Conservation (phyloP, 2,329 filamentous ascomycete species). For the Fusarium xyrophilum region DNA sequence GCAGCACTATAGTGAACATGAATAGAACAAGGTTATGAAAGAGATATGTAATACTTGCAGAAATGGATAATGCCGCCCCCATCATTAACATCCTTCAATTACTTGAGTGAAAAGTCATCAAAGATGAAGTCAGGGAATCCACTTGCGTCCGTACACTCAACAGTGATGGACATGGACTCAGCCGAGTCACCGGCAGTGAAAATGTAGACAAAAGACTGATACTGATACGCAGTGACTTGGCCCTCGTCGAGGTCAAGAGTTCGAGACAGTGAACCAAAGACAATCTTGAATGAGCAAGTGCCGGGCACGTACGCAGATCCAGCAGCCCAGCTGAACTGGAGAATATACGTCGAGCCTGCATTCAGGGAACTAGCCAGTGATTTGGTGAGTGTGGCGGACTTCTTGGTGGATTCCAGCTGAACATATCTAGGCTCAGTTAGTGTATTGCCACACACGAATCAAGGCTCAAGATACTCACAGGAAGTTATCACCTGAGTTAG, state of each 20-base stretch:
- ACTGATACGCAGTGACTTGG: background rate
- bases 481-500: background rate
- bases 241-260: background rate
- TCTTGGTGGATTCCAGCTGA: background rate
- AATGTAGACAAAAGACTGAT: background rate
- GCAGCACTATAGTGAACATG: too few relatives aligned
- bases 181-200: background rate
- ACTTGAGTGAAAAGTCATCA: background rate
- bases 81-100: background rate
- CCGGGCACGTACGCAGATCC: background rate
- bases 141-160: background rate
- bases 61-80: background rate
- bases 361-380: background rate
- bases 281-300: background rate
- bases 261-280: background rate
- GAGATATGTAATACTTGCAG: background rate
- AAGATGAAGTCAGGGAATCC: background rate
- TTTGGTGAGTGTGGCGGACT: background rate
- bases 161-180: background rate
- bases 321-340: background rate
- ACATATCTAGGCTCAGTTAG: background rate
- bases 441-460: rapidly evolving
- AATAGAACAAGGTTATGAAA: background rate
- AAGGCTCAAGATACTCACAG: background rate
- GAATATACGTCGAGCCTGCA: background rate